These are phyloP conservation scores for Triticum aestivum DNA, from an alignment of 176 grass and related monocot species.

Conservation along the genomic window IWGSC_CS_RefSeq_v2.1 NC_057811.1:70218443-70218942, in stretches of 20 bases:
- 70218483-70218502: constrained; percentile 11
- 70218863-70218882: constrained; percentile 1
- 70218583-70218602: constrained; percentile 57
- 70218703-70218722: neutral
- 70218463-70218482: constrained; percentile 31
- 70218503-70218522: neutral
- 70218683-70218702: constrained; percentile 1
- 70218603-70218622: constrained; percentile 41
- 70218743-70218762: neutral
- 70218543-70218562: constrained; percentile 25
- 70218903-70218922: constrained; percentile 4
- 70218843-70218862: neutral
- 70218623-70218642: constrained; percentile 49
- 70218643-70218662: constrained; percentile 24
- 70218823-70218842: neutral
- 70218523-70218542: neutral
- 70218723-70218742: neutral
- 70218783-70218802: neutral
- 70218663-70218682: constrained; percentile 42
- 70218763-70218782: neutral
- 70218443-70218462: constrained; percentile 54
- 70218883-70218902: neutral
- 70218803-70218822: neutral
- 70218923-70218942: constrained; percentile 1
- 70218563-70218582: constrained; percentile 27